Evolutionary conservation across 768 basidiomycete genomes (phyloP).

Genomic region (Suillus discolor): DNA sequence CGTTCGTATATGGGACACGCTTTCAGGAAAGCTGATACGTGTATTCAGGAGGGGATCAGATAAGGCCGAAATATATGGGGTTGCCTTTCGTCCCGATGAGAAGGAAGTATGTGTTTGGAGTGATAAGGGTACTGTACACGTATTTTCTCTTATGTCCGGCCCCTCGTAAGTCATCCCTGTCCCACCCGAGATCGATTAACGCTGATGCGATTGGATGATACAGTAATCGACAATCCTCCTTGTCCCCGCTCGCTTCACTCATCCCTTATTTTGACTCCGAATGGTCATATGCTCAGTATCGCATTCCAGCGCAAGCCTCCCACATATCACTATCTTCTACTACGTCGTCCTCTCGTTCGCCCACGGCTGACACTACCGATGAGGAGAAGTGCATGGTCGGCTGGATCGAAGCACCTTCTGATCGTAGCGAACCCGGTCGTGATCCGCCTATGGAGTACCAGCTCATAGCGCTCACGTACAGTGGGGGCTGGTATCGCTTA

Average conservation of each 20-base stretch:
- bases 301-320: conserved; percentile 82
- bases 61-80: conserved; percentile 89
- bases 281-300: conserved; percentile 94
- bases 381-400: conserved; percentile 87
- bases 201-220: conserved; percentile 11
- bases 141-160: conserved; percentile 76
- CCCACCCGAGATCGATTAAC: conserved; percentile 7
- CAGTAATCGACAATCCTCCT: conserved; percentile 84
- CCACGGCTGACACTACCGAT: conserved; percentile 64
- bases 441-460: conserved; percentile 57
- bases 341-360: conserved; percentile 55
- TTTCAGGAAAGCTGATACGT: conserved; percentile 69
- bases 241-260: conserved; percentile 79
- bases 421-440: conserved; percentile 32
- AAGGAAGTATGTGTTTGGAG: conserved; percentile 89
- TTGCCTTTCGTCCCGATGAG: conserved; percentile 86
- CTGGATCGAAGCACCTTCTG: conserved; percentile 66
- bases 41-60: conserved; percentile 88
- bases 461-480: conserved; percentile 82
- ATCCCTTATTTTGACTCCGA: conserved; percentile 92
- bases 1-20: conserved; percentile 83
- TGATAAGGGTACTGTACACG: conserved; percentile 93
- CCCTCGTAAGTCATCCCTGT: conserved; percentile 54
- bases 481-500: conserved; percentile 92
- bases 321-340: conserved; percentile 80